Conservation (phyloP, 2,329 filamentous ascomycete species). For the Trichoderma atroviride region DNA sequence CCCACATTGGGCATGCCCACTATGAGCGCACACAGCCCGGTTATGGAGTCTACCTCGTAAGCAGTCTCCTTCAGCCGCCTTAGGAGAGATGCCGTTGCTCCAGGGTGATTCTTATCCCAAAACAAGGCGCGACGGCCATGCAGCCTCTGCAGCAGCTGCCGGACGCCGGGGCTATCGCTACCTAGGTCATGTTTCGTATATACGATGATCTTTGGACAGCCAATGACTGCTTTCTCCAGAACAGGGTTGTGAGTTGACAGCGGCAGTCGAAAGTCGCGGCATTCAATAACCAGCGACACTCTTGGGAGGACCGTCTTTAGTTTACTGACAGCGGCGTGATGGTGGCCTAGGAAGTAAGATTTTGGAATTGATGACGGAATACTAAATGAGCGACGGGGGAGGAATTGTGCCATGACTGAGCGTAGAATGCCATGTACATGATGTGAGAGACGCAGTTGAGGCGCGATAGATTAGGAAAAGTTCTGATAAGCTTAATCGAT, state of each 20-base stretch:
- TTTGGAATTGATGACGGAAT: constrained; percentile 74
- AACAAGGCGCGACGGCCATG: constrained; percentile 46
- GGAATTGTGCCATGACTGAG: constrained; percentile 52
- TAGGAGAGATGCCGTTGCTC: constrained; percentile 46
- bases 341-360: constrained; percentile 94
- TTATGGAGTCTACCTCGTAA: constrained; percentile 57
- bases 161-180: constrained; percentile 37
- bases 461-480: neutral
- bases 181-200: constrained; percentile 90
- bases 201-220: constrained; percentile 75
- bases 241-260: constrained; percentile 87
- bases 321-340: constrained; percentile 75
- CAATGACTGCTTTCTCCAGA: constrained; percentile 77
- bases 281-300: constrained; percentile 90
- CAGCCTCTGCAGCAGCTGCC: constrained; percentile 38
- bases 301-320: constrained; percentile 81
- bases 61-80: constrained; percentile 40
- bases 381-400: constrained; percentile 74
- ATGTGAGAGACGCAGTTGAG: neutral
- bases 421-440: neutral
- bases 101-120: constrained; percentile 45
- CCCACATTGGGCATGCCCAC: constrained; percentile 98
- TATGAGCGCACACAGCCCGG: constrained; percentile 81
- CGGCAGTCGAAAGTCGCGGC: constrained; percentile 89
- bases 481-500: neutral